These are phyloP conservation scores for Striga hermonthica DNA, from an alignment of 305 asterid species.

Conservation along the genomic window DNA sequence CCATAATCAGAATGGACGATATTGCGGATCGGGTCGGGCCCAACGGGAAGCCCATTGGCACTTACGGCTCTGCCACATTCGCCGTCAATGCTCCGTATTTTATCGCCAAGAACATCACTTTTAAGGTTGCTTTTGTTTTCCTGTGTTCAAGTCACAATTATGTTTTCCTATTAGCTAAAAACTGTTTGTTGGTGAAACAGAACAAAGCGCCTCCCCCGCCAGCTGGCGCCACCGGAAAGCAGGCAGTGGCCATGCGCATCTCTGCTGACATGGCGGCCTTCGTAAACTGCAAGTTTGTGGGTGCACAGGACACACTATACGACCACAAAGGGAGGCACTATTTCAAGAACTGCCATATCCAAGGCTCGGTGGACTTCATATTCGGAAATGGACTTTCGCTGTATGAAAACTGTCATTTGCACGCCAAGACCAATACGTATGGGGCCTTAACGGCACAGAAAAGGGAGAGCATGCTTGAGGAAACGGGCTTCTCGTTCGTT, in stretches of 20 bases:
- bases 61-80: slow-evolving; percentile 82
- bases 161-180: no score
- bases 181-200: slow-evolving; percentile 32
- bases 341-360: slow-evolving; percentile 68
- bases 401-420: slow-evolving; percentile 68
- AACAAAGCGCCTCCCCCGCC: slow-evolving; percentile 62
- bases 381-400: slow-evolving; percentile 79
- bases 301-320: slow-evolving; percentile 82
- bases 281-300: slow-evolving; percentile 65
- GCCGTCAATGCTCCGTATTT: slow-evolving; percentile 82
- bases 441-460: slow-evolving; percentile 91
- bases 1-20: slow-evolving; percentile 70
- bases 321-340: slow-evolving; percentile 88
- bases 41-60: slow-evolving; percentile 56
- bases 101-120: slow-evolving; percentile 69
- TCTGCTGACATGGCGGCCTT: slow-evolving; percentile 78
- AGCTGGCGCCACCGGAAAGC: slow-evolving; percentile 72
- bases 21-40: slow-evolving; percentile 57
- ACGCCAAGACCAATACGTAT: slow-evolving; percentile 51
- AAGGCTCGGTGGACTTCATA: slow-evolving; percentile 86
- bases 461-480: slow-evolving; percentile 72
- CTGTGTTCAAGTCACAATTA: no score
- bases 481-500: slow-evolving; percentile 84
- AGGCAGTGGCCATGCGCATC: slow-evolving; percentile 87
- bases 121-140: slow-evolving; percentile 45